Conservation (phyloP, 257 asterid species). For the Euphrasia confusa region DNA sequence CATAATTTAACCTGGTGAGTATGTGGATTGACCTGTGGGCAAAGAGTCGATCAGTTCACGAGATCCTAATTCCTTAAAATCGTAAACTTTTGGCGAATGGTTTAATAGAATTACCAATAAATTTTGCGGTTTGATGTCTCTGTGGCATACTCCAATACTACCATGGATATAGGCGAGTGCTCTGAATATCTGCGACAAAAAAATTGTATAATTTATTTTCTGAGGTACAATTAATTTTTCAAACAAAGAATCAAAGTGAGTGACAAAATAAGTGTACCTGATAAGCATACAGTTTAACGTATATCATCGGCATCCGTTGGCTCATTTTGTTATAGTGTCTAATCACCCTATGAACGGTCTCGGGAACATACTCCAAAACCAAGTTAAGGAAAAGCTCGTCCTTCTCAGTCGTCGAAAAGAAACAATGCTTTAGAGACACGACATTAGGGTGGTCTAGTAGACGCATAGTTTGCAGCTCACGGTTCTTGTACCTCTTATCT, state of each 20-base stretch:
- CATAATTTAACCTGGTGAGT: slow-evolving; percentile 91
- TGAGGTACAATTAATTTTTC: background rate
- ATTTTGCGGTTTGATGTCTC: slow-evolving; percentile 86
- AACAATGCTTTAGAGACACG: slow-evolving; percentile 65
- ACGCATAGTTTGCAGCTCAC: slow-evolving; percentile 83
- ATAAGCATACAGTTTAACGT: slow-evolving; percentile 70
- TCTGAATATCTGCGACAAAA: slow-evolving; percentile 50
- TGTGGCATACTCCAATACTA: slow-evolving; percentile 82
- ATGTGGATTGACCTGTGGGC: slow-evolving; percentile 71
- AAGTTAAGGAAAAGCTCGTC: slow-evolving; percentile 74
- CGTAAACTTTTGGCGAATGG: background rate
- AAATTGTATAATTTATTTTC: background rate
- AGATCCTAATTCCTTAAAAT: background rate
- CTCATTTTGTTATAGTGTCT: slow-evolving; percentile 75
- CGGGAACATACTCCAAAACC: slow-evolving; percentile 84
- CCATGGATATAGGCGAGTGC: slow-evolving; percentile 72
- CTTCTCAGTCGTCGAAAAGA: slow-evolving; percentile 75
- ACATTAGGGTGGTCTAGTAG: slow-evolving; percentile 79
- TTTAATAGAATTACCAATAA: slow-evolving; percentile 47
- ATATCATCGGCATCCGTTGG: slow-evolving; percentile 78
- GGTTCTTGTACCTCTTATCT: slow-evolving; percentile 82
- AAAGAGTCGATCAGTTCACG: background rate
- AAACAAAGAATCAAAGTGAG: background rate
- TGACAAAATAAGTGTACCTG: slow-evolving; percentile 38
- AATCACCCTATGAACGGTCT: slow-evolving; percentile 73